These are phyloP conservation scores for Euphrasia confusa DNA, from an alignment of 257 asterid genomes.

Conservation along the genomic window DNA sequence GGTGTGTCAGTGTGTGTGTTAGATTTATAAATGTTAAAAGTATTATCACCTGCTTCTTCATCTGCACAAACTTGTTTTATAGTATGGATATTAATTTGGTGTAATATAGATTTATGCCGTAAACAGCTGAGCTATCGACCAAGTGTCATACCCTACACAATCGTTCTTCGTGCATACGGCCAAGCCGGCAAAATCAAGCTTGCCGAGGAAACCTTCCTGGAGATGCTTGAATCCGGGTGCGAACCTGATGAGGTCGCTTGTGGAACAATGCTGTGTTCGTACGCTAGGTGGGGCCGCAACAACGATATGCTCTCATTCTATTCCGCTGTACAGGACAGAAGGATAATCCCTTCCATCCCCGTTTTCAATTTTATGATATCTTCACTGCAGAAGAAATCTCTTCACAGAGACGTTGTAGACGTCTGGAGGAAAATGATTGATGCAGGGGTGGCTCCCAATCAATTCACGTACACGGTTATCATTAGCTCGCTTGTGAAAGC, in stretches of 20 bases:
- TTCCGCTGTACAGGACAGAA: conserved; percentile 81
- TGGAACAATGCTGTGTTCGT: conserved; percentile 92
- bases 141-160: conserved; percentile 77
- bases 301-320: conserved; percentile 84
- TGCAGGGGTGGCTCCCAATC: conserved; percentile 56
- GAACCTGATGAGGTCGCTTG: conserved; percentile 97
- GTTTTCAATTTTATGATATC: conserved; percentile 94
- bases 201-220: conserved; percentile 85
- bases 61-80: conserved; percentile 20
- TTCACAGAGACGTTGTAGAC: conserved; percentile 50
- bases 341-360: conserved; percentile 46
- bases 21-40: too few relatives aligned
- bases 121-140: conserved; percentile 92
- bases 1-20: conserved; percentile 28
- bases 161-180: conserved; percentile 83
- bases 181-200: conserved; percentile 86
- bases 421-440: conserved; percentile 69
- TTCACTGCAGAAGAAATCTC: conserved; percentile 78
- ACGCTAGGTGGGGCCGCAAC: conserved; percentile 91
- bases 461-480: conserved; percentile 74
- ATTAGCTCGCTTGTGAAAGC: conserved; percentile 70
- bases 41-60: conserved; percentile 2
- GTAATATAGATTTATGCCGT: conserved; percentile 69
- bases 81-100: conserved; percentile 47
- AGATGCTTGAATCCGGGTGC: conserved; percentile 93